Evolutionary conservation across 2,329 filamentous ascomycete species (phyloP).

Genomic region (Reticulascus tulasneorum): DNA sequence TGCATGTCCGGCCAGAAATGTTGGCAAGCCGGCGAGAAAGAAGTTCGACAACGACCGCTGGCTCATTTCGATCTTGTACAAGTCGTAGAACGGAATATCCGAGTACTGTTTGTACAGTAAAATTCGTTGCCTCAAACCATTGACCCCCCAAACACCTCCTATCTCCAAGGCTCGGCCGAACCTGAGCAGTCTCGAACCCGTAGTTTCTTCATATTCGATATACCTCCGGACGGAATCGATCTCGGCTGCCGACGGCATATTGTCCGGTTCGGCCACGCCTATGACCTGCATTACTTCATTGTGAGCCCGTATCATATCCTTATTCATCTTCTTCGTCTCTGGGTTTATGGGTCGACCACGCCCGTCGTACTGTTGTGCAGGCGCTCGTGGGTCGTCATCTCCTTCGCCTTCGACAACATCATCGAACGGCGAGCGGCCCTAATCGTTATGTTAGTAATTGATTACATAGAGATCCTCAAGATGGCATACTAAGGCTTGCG

Average conservation of each 20-base stretch:
- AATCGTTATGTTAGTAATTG: background rate
- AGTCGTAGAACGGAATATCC: constrained; percentile 42
- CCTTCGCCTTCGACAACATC: constrained; percentile 50
- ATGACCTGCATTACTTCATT: constrained; percentile 63
- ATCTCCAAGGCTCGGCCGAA: constrained; percentile 34
- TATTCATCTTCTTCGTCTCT: constrained; percentile 50
- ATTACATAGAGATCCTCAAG: background rate
- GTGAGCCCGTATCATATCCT: constrained; percentile 55
- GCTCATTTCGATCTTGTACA: constrained; percentile 30
- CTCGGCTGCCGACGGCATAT: constrained; percentile 32
- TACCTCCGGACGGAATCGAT: constrained; percentile 39
- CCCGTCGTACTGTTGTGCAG: constrained; percentile 49
- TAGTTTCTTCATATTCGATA: constrained; percentile 41
- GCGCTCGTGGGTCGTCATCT: constrained; percentile 33
- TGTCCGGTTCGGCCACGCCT: constrained; percentile 57
- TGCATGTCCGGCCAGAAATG: constrained; percentile 28
- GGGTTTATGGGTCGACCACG: constrained; percentile 53
- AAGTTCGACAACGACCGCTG: constrained; percentile 28
- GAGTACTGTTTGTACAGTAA: constrained; percentile 50
- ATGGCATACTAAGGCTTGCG: constrained; percentile 48
- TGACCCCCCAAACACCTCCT: constrained; percentile 46
- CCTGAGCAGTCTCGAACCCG: constrained; percentile 36
- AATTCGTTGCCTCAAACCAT: constrained; percentile 51
- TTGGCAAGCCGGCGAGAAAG: constrained; percentile 35
- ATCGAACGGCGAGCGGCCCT: constrained; percentile 60